Conservation (phyloP, 163 green algal species). For the Chlorella variabilis region DNA sequence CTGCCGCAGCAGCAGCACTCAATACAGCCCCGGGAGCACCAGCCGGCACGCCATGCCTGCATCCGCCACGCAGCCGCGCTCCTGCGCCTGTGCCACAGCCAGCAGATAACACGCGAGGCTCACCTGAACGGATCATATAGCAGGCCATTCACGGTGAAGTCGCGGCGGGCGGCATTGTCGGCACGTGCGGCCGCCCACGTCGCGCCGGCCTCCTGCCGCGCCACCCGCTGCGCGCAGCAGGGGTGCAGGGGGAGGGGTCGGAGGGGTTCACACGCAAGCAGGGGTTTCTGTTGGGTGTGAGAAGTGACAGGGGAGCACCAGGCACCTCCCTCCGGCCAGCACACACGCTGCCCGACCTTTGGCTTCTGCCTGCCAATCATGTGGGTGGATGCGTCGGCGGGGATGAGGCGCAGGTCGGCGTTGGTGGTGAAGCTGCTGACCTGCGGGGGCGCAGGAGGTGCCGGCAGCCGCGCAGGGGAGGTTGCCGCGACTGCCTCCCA, state of each 20-base stretch:
- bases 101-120: too few relatives aligned
- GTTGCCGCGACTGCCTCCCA: too few relatives aligned
- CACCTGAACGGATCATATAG: slow-evolving; percentile 75
- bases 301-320: too few relatives aligned
- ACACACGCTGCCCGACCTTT: background rate
- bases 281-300: too few relatives aligned
- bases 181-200: slow-evolving; percentile 56
- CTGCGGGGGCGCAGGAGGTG: background rate
- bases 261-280: background rate
- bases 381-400: slow-evolving; percentile 26
- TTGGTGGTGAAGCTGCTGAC: slow-evolving; percentile 51
- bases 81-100: too few relatives aligned
- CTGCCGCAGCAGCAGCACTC: too few relatives aligned
- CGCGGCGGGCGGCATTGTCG: slow-evolving; percentile 65
- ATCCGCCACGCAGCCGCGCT: too few relatives aligned
- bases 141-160: slow-evolving; percentile 88
- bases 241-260: background rate
- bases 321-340: background rate
- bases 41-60: too few relatives aligned
- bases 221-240: background rate
- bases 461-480: background rate
- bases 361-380: slow-evolving; percentile 27
- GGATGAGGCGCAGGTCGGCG: slow-evolving; percentile 13
- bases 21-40: too few relatives aligned
- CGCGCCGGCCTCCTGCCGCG: background rate